phyloP scores from a whole-genome alignment of 73 alveolate genomes.

The Breviolum minutum region DNA sequence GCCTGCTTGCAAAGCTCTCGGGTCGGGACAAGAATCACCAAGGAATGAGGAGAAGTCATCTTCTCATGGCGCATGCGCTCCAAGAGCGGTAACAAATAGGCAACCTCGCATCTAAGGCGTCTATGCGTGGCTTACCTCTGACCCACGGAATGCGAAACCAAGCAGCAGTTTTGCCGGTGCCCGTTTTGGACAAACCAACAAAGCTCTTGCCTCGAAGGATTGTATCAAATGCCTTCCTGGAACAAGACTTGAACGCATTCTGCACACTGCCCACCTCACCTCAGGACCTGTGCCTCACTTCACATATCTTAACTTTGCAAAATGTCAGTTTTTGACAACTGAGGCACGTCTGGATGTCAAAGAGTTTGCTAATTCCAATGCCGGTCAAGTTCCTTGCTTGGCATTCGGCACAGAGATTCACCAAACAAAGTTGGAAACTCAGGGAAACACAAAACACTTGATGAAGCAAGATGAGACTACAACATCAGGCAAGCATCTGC shows the following conservation, averaged over 20 bases:
- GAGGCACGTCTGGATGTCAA: slow-evolving; percentile 74
- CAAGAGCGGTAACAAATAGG: slow-evolving; percentile 62
- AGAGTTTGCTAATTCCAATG: slow-evolving; percentile 64
- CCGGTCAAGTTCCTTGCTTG: slow-evolving; percentile 36
- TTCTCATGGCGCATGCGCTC: slow-evolving; percentile 87
- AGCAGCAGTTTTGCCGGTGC: slow-evolving; percentile 74
- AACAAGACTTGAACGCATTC: neutral
- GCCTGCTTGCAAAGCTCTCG: slow-evolving; percentile 95
- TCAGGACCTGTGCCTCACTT: neutral
- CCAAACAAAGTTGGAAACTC: too few species aligned
- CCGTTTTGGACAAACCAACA: slow-evolving; percentile 72
- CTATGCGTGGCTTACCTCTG: too few species aligned
- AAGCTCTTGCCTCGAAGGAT: slow-evolving; percentile 91
- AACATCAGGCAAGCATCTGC: slow-evolving; percentile 30
- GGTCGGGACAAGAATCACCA: slow-evolving; percentile 68
- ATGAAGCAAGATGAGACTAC: neutral
- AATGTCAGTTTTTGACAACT: neutral
- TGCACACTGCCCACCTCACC: neutral
- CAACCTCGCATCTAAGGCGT: slow-evolving; percentile 9
- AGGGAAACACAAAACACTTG: neutral
- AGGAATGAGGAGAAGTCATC: slow-evolving; percentile 47
- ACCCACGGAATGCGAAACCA: too few species aligned
- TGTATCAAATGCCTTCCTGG: slow-evolving; percentile 57
- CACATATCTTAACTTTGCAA: neutral
- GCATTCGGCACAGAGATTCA: neutral